Evolutionary conservation across 805 yeast genomes (phyloP).

Genomic region (Monosporozyma siamensis): DNA sequence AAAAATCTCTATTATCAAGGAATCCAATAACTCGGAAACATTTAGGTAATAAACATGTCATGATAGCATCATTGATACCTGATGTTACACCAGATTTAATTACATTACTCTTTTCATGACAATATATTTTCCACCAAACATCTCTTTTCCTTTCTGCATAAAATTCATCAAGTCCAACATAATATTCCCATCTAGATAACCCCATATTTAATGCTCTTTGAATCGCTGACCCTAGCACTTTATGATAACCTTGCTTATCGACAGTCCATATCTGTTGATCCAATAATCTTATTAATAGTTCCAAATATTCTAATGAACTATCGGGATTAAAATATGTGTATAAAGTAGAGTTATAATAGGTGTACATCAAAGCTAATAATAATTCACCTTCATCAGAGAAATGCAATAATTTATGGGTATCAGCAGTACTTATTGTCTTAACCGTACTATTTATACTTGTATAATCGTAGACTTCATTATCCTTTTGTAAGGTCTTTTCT

Average conservation of each 20-base stretch:
- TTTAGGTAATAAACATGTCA: conserved; percentile 22
- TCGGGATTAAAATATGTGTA: conserved; percentile 11
- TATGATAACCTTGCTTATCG: conserved; percentile 17
- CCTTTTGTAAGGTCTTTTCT: conserved; percentile 2
- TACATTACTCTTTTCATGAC: conserved; percentile 15
- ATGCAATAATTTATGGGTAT: conserved; percentile 8
- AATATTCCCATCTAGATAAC: conserved; percentile 28
- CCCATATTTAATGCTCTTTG: conserved; percentile 22
- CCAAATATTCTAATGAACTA: conserved; percentile 19
- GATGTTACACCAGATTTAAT: conserved; percentile 17
- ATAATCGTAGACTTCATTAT: not conserved
- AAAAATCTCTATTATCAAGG: conserved; percentile 15
- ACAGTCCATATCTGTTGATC: conserved; percentile 21
- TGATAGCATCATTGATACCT: conserved; percentile 14
- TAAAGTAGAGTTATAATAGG: conserved; percentile 20
- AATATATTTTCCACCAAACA: conserved; percentile 26
- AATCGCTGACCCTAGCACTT: conserved; percentile 17
- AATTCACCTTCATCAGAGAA: conserved; percentile 20
- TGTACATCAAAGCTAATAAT: conserved; percentile 17
- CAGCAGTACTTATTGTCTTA: not conserved
- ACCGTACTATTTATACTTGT: not conserved
- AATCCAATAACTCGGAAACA: conserved; percentile 20
- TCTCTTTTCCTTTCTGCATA: conserved; percentile 24
- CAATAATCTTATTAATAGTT: conserved; percentile 18
- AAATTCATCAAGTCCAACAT: conserved; percentile 26